Percentiles rank a stretch among this genome's conserved stretches.
Evolutionary conservation across 2,329 filamentous ascomycete species (phyloP).

Genomic region (Graphium sp.): DNA sequence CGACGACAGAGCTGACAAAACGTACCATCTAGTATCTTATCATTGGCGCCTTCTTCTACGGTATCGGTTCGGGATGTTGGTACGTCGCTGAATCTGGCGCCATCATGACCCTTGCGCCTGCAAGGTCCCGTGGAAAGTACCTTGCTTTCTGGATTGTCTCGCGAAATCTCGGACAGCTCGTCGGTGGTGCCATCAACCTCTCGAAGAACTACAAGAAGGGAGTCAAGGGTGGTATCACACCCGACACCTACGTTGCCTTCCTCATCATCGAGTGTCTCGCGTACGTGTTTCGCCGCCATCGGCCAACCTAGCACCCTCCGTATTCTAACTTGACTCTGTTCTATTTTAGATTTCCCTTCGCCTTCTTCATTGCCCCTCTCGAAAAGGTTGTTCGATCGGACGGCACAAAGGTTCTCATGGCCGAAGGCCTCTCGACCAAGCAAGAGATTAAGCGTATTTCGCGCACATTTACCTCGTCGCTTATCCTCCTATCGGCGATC

Average conservation of each 20-base stretch:
- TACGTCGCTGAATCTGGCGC: slow-evolving; percentile 29
- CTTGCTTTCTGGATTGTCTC: slow-evolving; percentile 28
- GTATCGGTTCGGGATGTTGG: slow-evolving; percentile 24
- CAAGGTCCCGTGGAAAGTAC: slow-evolving; percentile 26
- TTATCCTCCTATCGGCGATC: slow-evolving; percentile 18
- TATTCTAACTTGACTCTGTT: slow-evolving; percentile 1
- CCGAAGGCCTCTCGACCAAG: slow-evolving; percentile 20
- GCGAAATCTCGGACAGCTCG: slow-evolving; percentile 25
- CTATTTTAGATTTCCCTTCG: slow-evolving; percentile 18
- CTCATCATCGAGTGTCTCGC: slow-evolving; percentile 27
- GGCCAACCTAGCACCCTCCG: background rate
- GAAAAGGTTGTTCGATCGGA: slow-evolving; percentile 25
- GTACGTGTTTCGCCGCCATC: slow-evolving; percentile 8
- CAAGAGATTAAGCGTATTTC: slow-evolving; percentile 20
- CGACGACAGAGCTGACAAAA: background rate
- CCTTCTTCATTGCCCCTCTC: slow-evolving; percentile 25
- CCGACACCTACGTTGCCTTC: slow-evolving; percentile 27
- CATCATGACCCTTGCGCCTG: slow-evolving; percentile 28
- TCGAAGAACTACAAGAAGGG: slow-evolving; percentile 19
- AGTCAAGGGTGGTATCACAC: slow-evolving; percentile 18
- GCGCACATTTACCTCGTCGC: slow-evolving; percentile 17
- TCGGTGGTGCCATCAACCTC: slow-evolving; percentile 25
- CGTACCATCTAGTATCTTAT: slow-evolving; percentile 17
- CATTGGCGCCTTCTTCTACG: slow-evolving; percentile 17
- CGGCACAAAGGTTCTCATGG: slow-evolving; percentile 21